phyloP scores from a whole-genome alignment of 768 basidiomycete species.

The Tulasnella sp. region DNA sequence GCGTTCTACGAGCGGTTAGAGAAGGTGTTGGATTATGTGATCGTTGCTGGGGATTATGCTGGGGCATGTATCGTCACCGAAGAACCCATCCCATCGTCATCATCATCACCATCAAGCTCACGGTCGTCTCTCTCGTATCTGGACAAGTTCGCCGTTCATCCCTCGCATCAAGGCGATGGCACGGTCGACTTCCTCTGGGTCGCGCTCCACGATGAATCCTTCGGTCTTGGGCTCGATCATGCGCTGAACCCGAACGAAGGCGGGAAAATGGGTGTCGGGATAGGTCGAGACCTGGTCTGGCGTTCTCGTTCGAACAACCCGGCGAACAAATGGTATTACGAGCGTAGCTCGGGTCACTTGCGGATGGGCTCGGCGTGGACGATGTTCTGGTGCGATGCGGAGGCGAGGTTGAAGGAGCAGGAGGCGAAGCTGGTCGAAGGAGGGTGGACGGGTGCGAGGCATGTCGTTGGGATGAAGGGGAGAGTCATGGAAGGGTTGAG shows the following conservation, averaged over 20 bases:
- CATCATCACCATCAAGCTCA: background rate
- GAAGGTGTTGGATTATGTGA: conserved; percentile 72
- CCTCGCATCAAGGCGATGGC: conserved; percentile 91
- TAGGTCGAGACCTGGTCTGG: conserved; percentile 95
- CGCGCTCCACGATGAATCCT: conserved; percentile 94
- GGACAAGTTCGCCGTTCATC: conserved; percentile 96
- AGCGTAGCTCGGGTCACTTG: conserved; percentile 84
- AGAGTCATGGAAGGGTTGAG: conserved; percentile 38
- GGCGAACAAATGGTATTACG: conserved; percentile 99
- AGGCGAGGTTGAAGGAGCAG: conserved; percentile 54
- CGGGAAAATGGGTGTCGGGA: conserved; percentile 77
- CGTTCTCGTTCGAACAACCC: conserved; percentile 86
- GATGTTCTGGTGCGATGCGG: conserved; percentile 97
- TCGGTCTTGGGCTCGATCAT: conserved; percentile 86
- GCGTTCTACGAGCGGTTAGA: conserved; percentile 74
- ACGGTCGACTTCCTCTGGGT: conserved; percentile 99
- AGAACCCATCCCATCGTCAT: conserved; percentile 28
- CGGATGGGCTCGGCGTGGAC: conserved; percentile 68
- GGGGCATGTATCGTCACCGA: conserved; percentile 89
- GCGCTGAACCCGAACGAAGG: conserved; percentile 88
- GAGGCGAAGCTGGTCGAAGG: conserved; percentile 19
- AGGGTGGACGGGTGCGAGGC: conserved; percentile 38
- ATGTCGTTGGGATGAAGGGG: conserved; percentile 44
- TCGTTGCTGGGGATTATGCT: conserved; percentile 89
- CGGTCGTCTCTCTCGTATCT: conserved; percentile 72